These are phyloP conservation scores for Rhodotorula mucilaginosa DNA, from an alignment of 1,284 basidiomycete genomes.

Conservation along the genomic window DNA sequence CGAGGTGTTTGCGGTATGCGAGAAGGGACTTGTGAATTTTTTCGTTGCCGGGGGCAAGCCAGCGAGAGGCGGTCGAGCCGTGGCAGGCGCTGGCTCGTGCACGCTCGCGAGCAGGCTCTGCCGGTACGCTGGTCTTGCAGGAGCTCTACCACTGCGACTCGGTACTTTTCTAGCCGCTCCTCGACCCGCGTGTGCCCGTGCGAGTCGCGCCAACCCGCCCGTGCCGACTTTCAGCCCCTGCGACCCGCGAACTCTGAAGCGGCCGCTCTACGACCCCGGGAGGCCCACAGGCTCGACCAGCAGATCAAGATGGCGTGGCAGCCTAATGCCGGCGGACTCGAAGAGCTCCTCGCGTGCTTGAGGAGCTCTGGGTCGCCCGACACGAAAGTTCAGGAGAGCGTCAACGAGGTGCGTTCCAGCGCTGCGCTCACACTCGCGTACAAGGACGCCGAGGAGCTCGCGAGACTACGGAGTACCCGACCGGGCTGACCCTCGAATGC, in stretches of 20 bases:
- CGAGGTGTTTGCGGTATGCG: too few relatives aligned
- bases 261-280: not conserved
- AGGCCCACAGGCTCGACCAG: too few relatives aligned
- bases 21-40: too few relatives aligned
- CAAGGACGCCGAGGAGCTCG: not conserved
- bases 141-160: not conserved
- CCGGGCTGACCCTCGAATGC: not conserved
- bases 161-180: not conserved
- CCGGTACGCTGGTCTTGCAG: not conserved
- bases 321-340: slow-evolving; percentile 71
- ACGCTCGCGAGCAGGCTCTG: not conserved
- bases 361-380: slow-evolving; percentile 51
- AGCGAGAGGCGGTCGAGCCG: too few relatives aligned
- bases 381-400: slow-evolving; percentile 50
- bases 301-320: slow-evolving; percentile 58
- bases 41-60: too few relatives aligned
- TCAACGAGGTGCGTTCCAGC: slow-evolving; percentile 48
- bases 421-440: not conserved
- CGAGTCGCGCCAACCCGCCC: not conserved
- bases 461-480: not conserved
- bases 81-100: not conserved
- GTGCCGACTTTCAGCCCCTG: not conserved
- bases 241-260: not conserved
- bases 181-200: not conserved
- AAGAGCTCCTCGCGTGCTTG: slow-evolving; percentile 74